Conservation (phyloP, 1,139 yeast genomes). For the Arxiozyma telluris region DNA sequence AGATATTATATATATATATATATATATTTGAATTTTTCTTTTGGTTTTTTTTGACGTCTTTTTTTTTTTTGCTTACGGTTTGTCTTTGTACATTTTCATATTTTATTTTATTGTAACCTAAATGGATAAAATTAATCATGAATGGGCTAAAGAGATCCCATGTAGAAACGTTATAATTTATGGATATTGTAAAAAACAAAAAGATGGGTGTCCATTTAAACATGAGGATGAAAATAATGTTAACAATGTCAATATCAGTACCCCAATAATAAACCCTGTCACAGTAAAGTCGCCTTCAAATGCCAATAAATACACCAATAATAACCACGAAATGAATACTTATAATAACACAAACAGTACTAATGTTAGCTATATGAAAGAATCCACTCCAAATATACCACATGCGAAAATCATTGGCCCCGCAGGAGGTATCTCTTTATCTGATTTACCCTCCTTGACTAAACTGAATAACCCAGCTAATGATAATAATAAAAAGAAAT, state of each 20-base stretch:
- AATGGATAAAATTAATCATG: constrained; percentile 31
- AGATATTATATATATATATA: no score
- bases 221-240: constrained; percentile 34
- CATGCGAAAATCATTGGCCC: neutral
- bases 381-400: constrained; percentile 1
- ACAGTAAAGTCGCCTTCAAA: neutral
- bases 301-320: neutral
- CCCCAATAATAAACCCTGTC: neutral
- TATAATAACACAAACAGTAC: neutral
- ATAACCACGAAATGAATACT: neutral
- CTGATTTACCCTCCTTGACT: constrained; percentile 5
- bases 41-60: neutral
- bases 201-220: constrained; percentile 79
- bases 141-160: constrained; percentile 67
- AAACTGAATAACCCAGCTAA: constrained; percentile 3
- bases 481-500: neutral
- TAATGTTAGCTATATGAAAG: neutral
- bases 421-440: constrained; percentile 1
- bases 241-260: constrained; percentile 1
- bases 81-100: neutral
- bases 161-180: constrained; percentile 80
- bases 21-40: no score
- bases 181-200: constrained; percentile 83
- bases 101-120: neutral
- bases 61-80: neutral